Percentiles rank a stretch among this genome's conserved stretches.
These are phyloP conservation scores for Rhizopogon parksii DNA, from an alignment of 1,284 basidiomycete species.

Conservation along the genomic window DNA sequence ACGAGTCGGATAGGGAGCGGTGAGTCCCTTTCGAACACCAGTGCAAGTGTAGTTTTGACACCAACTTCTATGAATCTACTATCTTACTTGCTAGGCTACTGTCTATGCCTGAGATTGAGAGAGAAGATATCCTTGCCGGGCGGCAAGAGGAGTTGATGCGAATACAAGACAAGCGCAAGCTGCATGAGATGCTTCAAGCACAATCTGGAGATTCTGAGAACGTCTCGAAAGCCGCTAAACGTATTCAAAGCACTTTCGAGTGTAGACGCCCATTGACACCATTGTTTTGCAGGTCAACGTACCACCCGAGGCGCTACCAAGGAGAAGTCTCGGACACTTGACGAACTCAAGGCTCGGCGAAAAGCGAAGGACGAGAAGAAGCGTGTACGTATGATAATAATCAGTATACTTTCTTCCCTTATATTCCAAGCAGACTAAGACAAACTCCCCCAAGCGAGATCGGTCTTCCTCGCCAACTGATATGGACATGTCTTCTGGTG, in stretches of 20 bases:
- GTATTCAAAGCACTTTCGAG: slow-evolving; percentile 33
- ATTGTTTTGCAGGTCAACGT: slow-evolving; percentile 52
- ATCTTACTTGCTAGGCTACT: slow-evolving; percentile 51
- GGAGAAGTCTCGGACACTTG: slow-evolving; percentile 75
- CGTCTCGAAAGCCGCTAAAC: slow-evolving; percentile 69
- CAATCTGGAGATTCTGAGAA: slow-evolving; percentile 50
- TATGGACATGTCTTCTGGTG: slow-evolving; percentile 73
- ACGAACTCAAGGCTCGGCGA: slow-evolving; percentile 76
- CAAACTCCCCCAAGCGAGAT: slow-evolving; percentile 55
- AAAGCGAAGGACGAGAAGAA: slow-evolving; percentile 76
- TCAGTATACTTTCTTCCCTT: slow-evolving; percentile 3
- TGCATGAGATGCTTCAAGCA: slow-evolving; percentile 70
- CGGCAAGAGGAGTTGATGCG: slow-evolving; percentile 79
- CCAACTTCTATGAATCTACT: slow-evolving; percentile 7
- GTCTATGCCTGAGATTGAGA: slow-evolving; percentile 77
- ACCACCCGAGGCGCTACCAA: slow-evolving; percentile 74
- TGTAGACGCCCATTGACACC: slow-evolving; percentile 2
- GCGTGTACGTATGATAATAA: slow-evolving; percentile 39
- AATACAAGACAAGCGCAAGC: slow-evolving; percentile 64
- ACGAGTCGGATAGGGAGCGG: slow-evolving; percentile 77
- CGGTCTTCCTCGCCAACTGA: slow-evolving; percentile 70
- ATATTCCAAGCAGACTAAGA: slow-evolving; percentile 31
- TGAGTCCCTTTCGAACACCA: slow-evolving; percentile 34
- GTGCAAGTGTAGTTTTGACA: slow-evolving; percentile 20
- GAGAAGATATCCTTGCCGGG: slow-evolving; percentile 78